Evolutionary conservation across 2,329 filamentous ascomycete genomes (phyloP), one percentile per base, ranked within the genome.

Genomic region (Aspergillus luchuensis): DNA sequence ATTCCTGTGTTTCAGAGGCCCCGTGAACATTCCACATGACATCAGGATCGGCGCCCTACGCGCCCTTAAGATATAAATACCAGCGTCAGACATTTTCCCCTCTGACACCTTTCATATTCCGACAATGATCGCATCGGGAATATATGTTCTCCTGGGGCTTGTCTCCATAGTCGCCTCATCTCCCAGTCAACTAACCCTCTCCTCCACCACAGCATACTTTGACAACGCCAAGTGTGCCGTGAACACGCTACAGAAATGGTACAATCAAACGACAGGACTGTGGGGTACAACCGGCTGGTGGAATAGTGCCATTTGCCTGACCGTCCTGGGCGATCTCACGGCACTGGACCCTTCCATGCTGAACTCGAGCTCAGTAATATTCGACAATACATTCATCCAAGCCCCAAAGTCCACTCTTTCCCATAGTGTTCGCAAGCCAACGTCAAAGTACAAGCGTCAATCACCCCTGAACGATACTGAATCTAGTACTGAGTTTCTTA

Each of bases 301-400:
- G 54, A 56, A 56, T n/a, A 49, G 54, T 19, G 54, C 54, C 19
- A 56, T 49, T 33, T 56, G 54, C 25, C 17, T 56, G 11, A 56
- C 54, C 4, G 43, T 56, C 30, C 11, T 56, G 43, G 54, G 25
- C 17, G 54, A 56, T 23, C 41, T 56, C 6, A 49, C 43, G 4
- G 54, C 54, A 7, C 17, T 49, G 25, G 30, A 56, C 3, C 8
- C 54, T 11, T 48, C 39, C 2, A n/a, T 17, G 13, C 17, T 48
- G 17, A 17, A 25, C 33, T 11, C 17, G 7, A 41, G 23, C 19
- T 19, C 36, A 5, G 51, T 21, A 4, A 17, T 11, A 5, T 53
- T 53, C 33, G 25, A 33, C 11, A 53, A 53, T 4, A 53, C 51
- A 4, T 17, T 25, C 36, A 21, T 39, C n/a, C 36, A 21, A 2